Conservation (phyloP, 345 rosid species). For the Corchorus capsularis region DNA sequence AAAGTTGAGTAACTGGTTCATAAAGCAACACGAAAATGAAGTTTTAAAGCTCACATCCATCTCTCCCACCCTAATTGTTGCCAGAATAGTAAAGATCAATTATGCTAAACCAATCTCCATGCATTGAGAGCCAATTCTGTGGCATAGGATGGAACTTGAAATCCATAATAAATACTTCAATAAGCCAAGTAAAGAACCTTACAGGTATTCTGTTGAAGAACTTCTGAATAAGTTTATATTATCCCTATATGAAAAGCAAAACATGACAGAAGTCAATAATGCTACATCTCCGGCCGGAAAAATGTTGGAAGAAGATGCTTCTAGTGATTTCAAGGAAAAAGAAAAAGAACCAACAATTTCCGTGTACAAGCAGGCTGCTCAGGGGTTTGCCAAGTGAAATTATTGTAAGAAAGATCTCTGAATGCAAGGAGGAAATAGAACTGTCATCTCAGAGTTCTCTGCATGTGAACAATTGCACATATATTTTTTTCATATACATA, state of each 20-base stretch:
- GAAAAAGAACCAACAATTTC: too few species aligned
- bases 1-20: not conserved
- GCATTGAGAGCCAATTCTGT: not conserved
- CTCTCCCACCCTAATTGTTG: too few species aligned
- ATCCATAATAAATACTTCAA: not conserved
- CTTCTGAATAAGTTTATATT: conserved; percentile 65
- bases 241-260: conserved; percentile 36
- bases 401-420: conserved; percentile 48
- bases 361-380: conserved; percentile 37
- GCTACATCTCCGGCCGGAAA: too few species aligned
- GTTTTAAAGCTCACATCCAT: not conserved
- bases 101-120: not conserved
- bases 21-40: not conserved
- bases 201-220: conserved; percentile 49
- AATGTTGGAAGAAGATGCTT: too few species aligned
- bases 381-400: conserved; percentile 28
- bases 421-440: conserved; percentile 21
- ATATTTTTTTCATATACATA: not conserved
- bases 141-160: not conserved
- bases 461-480: conserved; percentile 8
- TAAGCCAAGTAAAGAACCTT: conserved; percentile 33
- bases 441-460: conserved; percentile 12
- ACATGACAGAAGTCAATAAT: not conserved
- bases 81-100: not conserved
- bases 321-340: too few species aligned